Conservation (phyloP, 2,329 filamentous ascomycete genomes). For the Alternaria conjuncta region DNA sequence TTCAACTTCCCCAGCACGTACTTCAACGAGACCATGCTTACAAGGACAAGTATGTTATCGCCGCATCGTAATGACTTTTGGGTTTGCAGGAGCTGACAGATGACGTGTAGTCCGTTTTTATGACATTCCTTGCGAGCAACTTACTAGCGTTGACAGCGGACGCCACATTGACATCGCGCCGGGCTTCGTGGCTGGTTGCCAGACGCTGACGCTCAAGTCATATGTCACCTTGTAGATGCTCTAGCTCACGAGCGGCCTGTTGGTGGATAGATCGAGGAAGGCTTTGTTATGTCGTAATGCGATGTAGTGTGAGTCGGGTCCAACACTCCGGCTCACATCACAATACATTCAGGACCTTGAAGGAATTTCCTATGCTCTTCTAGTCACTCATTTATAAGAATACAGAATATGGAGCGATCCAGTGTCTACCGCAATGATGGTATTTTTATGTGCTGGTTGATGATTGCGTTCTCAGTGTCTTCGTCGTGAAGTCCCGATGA, state of each 20-base stretch:
- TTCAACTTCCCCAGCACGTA: conserved; percentile 11
- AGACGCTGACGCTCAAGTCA: conserved; percentile 9
- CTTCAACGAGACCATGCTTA: conserved; percentile 2
- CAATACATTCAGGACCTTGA: neutral
- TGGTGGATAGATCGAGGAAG: neutral
- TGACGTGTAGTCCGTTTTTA: conserved; percentile 9
- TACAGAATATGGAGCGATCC: neutral
- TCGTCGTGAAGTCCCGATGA: neutral
- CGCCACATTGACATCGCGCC: conserved; percentile 9
- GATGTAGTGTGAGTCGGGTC: conserved; percentile 1
- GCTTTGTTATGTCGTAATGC: neutral
- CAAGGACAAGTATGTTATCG: neutral
- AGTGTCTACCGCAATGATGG: neutral
- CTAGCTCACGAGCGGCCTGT: neutral
- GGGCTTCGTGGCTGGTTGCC: conserved; percentile 5
- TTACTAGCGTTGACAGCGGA: neutral
- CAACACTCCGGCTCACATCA: conserved; percentile 3
- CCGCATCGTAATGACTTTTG: neutral
- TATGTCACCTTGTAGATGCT: conserved; percentile 6
- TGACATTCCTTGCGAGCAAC: conserved; percentile 5
- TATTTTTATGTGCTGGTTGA: neutral
- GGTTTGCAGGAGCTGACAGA: neutral
- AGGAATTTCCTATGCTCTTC: neutral
- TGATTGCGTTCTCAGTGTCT: neutral
- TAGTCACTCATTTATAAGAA: neutral